Percentiles rank a stretch among this genome's conserved stretches.
Conservation (phyloP, 768 basidiomycete species). For the Hydnomerulius pinastri region DNA sequence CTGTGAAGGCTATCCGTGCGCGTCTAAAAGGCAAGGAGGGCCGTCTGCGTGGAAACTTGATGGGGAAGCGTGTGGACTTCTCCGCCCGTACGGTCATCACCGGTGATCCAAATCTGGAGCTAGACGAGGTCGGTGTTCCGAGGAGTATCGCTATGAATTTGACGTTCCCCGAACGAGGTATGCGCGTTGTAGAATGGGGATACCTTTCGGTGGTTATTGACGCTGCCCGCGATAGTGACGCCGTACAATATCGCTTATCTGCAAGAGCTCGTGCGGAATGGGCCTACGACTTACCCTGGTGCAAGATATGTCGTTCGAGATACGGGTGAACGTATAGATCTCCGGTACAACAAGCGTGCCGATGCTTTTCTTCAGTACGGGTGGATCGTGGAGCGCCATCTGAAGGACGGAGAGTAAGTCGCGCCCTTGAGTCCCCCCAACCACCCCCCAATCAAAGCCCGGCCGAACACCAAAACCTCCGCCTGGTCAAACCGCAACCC, state of each 20-base stretch:
- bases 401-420: slow-evolving; percentile 97
- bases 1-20: slow-evolving; percentile 97
- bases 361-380: slow-evolving; percentile 97
- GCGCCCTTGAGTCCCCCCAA: too few species aligned
- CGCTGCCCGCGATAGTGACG: slow-evolving; percentile 62
- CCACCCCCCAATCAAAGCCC: too few species aligned
- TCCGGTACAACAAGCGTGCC: slow-evolving; percentile 94
- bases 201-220: slow-evolving; percentile 4
- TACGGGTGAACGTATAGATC: slow-evolving; percentile 94
- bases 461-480: too few species aligned
- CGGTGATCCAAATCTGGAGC: slow-evolving; percentile 93
- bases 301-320: slow-evolving; percentile 97
- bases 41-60: slow-evolving; percentile 94
- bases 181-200: slow-evolving; percentile 15
- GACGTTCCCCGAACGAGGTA: slow-evolving; percentile 96
- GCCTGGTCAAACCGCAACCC: slow-evolving; percentile 98
- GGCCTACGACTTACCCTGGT: slow-evolving; percentile 93
- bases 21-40: slow-evolving; percentile 99
- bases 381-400: slow-evolving; percentile 97
- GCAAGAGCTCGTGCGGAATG: slow-evolving; percentile 93
- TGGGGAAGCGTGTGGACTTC: slow-evolving; percentile 99
- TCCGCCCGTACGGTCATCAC: slow-evolving; percentile 99
- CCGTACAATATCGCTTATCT: slow-evolving; percentile 95
- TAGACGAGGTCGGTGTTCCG: slow-evolving; percentile 98
- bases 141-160: slow-evolving; percentile 95